These are phyloP conservation scores for Penicillium ucsense DNA, from an alignment of 495 filamentous ascomycete species.

Conservation along the genomic window DNA sequence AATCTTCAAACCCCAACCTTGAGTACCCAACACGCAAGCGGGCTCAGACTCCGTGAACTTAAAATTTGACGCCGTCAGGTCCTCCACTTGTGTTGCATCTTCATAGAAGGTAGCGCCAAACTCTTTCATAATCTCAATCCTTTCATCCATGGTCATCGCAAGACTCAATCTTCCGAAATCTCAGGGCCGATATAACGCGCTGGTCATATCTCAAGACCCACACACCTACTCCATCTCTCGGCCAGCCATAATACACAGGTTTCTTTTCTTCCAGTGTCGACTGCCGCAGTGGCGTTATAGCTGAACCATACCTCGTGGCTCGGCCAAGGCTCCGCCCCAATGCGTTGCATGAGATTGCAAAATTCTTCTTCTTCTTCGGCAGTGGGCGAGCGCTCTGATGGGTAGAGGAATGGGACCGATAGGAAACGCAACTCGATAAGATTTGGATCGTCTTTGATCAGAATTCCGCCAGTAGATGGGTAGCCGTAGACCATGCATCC, in stretches of 20 bases:
- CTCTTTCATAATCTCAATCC: too few relatives aligned
- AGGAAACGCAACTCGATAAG: constrained; percentile 2
- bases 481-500: constrained; percentile 10
- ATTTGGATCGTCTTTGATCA: not conserved
- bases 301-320: not conserved
- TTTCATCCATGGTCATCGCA: not conserved
- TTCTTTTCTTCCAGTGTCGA: constrained; percentile 2
- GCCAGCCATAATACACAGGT: not conserved
- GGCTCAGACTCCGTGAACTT: too few relatives aligned
- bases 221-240: constrained; percentile 1
- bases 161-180: constrained; percentile 9
- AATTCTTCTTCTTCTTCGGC: constrained; percentile 1
- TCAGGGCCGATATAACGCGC: constrained; percentile 1
- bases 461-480: constrained; percentile 4
- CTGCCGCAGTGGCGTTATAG: not conserved
- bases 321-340: not conserved
- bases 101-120: too few relatives aligned
- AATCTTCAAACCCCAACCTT: too few relatives aligned
- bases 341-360: constrained; percentile 1
- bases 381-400: not conserved
- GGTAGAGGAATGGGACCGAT: not conserved
- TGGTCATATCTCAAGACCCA: constrained; percentile 4
- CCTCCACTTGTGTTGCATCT: too few relatives aligned
- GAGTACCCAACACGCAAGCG: too few relatives aligned
- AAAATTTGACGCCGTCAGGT: too few relatives aligned